These are phyloP conservation scores for Podaxis sp. DNA, from an alignment of 768 basidiomycete species.

Conservation along the genomic window DNA sequence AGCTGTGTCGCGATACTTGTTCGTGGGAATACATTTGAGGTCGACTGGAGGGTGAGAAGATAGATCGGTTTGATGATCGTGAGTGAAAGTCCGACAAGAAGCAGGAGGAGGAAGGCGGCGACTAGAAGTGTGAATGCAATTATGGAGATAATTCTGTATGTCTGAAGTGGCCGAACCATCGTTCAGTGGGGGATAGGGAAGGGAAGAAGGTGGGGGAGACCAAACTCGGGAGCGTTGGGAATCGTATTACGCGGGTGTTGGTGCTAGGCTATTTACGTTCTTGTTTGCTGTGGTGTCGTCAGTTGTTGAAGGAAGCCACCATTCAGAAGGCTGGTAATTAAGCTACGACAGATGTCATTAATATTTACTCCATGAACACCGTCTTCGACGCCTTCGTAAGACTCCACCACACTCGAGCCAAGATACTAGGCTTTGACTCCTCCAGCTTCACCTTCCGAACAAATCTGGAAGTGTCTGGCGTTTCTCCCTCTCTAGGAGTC, in stretches of 20 bases:
- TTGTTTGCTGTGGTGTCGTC: too few relatives aligned
- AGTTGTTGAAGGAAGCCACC: too few relatives aligned
- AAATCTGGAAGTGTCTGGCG: constrained; percentile 26
- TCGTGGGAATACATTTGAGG: constrained; percentile 24
- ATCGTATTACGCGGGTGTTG: too few relatives aligned
- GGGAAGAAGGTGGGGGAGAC: not conserved
- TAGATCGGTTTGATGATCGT: constrained; percentile 73
- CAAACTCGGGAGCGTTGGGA: too few relatives aligned
- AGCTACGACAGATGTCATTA: not conserved
- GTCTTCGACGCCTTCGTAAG: not conserved
- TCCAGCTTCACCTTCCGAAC: constrained; percentile 21
- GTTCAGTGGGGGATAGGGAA: not conserved
- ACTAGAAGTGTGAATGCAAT: constrained; percentile 50
- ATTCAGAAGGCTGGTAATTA: too few relatives aligned
- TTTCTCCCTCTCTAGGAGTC: constrained; percentile 21
- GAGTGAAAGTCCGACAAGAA: constrained; percentile 73
- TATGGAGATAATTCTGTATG: constrained; percentile 46
- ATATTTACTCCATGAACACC: not conserved
- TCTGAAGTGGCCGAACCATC: constrained; percentile 33
- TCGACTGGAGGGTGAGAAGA: constrained; percentile 48
- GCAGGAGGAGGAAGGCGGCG: constrained; percentile 65
- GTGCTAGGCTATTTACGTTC: too few relatives aligned
- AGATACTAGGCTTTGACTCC: not conserved
- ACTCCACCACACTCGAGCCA: not conserved
- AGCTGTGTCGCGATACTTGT: constrained; percentile 59